Conservation (phyloP, 1,139 yeast species). For the Geotrichum restrictum region DNA sequence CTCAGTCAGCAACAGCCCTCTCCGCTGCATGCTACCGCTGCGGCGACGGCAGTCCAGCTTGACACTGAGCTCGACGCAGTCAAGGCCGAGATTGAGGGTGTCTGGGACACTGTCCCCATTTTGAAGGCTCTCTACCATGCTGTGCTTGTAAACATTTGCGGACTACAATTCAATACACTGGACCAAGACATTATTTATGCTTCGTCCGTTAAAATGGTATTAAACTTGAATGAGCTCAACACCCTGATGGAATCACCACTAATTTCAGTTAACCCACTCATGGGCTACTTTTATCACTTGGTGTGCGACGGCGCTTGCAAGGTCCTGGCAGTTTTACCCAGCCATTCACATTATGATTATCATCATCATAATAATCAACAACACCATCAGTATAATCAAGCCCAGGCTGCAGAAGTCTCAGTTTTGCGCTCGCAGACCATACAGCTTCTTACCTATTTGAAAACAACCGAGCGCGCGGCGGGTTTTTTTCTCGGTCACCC, state of each 20-base stretch:
- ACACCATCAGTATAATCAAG: neutral
- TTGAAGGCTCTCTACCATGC: slow-evolving; percentile 33
- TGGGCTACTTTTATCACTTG: slow-evolving; percentile 24
- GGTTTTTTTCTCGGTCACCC: neutral
- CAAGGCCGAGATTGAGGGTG: slow-evolving; percentile 24
- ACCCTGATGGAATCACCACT: slow-evolving; percentile 31
- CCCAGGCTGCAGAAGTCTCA: neutral
- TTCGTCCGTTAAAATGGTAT: slow-evolving; percentile 16
- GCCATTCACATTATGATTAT: too few relatives aligned
- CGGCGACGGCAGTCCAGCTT: neutral
- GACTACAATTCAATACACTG: slow-evolving; percentile 5
- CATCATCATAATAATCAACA: neutral
- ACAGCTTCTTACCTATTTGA: neutral
- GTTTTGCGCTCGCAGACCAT: neutral
- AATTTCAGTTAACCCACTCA: slow-evolving; percentile 31
- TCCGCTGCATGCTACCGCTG: neutral
- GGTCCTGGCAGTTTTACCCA: neutral
- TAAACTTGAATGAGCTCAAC: slow-evolving; percentile 19
- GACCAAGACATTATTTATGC: neutral
- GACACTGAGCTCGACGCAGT: slow-evolving; percentile 23
- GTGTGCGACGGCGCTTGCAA: slow-evolving; percentile 6
- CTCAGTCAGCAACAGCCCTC: neutral
- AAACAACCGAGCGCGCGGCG: neutral
- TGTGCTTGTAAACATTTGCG: slow-evolving; percentile 24
- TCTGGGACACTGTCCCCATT: slow-evolving; percentile 35